phyloP scores from a whole-genome alignment of 805 yeast species.

The Candida suzukii region DNA sequence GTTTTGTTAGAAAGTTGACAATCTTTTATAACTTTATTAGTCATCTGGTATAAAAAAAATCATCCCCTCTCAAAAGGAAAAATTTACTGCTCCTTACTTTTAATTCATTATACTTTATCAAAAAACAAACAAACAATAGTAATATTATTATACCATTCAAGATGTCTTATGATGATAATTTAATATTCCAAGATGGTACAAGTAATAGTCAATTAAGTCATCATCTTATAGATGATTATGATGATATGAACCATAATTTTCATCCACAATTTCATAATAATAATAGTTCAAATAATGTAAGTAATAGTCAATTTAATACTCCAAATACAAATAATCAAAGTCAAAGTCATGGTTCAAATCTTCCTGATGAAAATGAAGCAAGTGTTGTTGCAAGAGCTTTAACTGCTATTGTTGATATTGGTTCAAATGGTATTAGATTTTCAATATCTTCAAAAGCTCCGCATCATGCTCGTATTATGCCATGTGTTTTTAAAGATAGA shows the following conservation, averaged over 20 bases:
- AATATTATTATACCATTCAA: no score
- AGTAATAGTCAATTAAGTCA: constrained; percentile 16
- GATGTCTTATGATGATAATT: constrained; percentile 23
- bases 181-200: constrained; percentile 17
- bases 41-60: no score
- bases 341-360: constrained; percentile 8
- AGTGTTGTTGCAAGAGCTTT: constrained; percentile 51
- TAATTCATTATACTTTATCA: no score
- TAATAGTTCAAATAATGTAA: not conserved
- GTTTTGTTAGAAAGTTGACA: no score
- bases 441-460: constrained; percentile 64
- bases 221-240: constrained; percentile 17
- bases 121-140: no score
- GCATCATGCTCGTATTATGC: constrained; percentile 68
- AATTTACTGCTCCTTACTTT: not conserved
- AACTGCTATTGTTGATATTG: constrained; percentile 68
- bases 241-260: constrained; percentile 1
- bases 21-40: no score
- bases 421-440: constrained; percentile 69
- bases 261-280: not conserved
- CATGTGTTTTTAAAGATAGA: constrained; percentile 70
- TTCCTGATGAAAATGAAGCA: constrained; percentile 34
- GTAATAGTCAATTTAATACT: not conserved
- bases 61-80: no score
- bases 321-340: not conserved